phyloP scores from a whole-genome alignment of 768 basidiomycete species.

The Agaricus sinodeliciosus region DNA sequence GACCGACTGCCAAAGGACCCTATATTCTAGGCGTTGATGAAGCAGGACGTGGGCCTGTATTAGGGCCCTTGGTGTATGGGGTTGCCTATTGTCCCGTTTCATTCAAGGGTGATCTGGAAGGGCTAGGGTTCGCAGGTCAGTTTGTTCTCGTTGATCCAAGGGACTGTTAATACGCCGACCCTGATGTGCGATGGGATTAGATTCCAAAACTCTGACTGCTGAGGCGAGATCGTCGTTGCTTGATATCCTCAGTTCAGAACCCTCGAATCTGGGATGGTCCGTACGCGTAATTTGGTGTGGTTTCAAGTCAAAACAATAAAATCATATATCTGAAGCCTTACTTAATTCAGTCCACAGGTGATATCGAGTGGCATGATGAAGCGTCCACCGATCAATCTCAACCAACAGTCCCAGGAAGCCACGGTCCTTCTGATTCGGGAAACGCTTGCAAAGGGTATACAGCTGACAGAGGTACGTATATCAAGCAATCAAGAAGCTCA shows the following conservation, averaged over 20 bases:
- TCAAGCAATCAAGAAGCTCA: not conserved
- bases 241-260: constrained; percentile 61
- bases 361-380: constrained; percentile 91
- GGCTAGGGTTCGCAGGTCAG: constrained; percentile 87
- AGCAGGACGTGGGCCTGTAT: constrained; percentile 91
- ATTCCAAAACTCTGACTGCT: constrained; percentile 86
- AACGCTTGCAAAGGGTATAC: constrained; percentile 73
- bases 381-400: constrained; percentile 78
- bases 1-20: constrained; percentile 62
- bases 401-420: constrained; percentile 82
- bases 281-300: constrained; percentile 66
- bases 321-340: not conserved
- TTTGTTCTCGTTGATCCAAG: not conserved
- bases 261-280: constrained; percentile 72
- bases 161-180: not conserved
- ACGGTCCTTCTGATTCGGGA: constrained; percentile 85
- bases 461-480: constrained; percentile 62
- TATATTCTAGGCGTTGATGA: constrained; percentile 99
- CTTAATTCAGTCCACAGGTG: constrained; percentile 63
- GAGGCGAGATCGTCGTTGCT: constrained; percentile 63
- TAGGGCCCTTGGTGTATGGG: constrained; percentile 95
- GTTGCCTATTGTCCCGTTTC: constrained; percentile 86
- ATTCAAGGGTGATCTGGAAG: constrained; percentile 67
- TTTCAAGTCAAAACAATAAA: not conserved
- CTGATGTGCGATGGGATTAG: constrained; percentile 30